These are phyloP conservation scores for Clonostachys chloroleuca DNA, from an alignment of 2,329 filamentous ascomycete species.

Conservation along the genomic window DNA sequence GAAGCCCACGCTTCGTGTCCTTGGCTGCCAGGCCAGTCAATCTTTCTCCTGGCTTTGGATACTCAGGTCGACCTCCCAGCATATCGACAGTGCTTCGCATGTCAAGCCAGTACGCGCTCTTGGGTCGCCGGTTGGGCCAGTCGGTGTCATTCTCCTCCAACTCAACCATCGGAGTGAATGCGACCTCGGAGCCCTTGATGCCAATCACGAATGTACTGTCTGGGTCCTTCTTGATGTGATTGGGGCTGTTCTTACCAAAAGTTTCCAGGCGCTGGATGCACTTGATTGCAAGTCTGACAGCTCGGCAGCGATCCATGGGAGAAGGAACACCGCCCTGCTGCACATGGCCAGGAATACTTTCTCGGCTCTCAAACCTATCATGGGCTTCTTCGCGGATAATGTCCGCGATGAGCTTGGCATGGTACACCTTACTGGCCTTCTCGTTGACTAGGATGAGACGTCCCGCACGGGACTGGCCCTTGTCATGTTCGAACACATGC, in stretches of 20 bases:
- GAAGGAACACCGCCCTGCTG: conserved; percentile 92
- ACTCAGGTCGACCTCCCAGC: conserved; percentile 66
- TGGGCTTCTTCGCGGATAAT: conserved; percentile 94
- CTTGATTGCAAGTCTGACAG: conserved; percentile 87
- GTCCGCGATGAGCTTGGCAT: conserved; percentile 86
- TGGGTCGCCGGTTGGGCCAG: conserved; percentile 85
- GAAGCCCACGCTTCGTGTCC: conserved; percentile 54
- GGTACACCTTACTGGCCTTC: conserved; percentile 85
- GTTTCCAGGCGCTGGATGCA: conserved; percentile 87
- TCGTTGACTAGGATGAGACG: conserved; percentile 97
- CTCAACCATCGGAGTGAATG: conserved; percentile 78
- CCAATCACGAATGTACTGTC: conserved; percentile 81
- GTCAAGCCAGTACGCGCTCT: conserved; percentile 77
- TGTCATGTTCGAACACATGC: conserved; percentile 78
- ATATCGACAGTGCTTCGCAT: conserved; percentile 81
- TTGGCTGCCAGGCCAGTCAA: conserved; percentile 52
- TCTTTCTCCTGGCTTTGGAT: conserved; percentile 41
- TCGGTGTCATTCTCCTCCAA: conserved; percentile 86
- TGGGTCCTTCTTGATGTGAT: conserved; percentile 68
- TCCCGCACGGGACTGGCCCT: conserved; percentile 82
- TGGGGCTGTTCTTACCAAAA: conserved; percentile 62
- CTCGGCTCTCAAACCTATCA: conserved; percentile 86
- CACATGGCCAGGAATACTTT: conserved; percentile 89
- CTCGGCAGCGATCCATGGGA: conserved; percentile 92
- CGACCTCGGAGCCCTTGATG: conserved; percentile 82